phyloP scores from a whole-genome alignment of 1,284 basidiomycete species.

The Waitea zeae region DNA sequence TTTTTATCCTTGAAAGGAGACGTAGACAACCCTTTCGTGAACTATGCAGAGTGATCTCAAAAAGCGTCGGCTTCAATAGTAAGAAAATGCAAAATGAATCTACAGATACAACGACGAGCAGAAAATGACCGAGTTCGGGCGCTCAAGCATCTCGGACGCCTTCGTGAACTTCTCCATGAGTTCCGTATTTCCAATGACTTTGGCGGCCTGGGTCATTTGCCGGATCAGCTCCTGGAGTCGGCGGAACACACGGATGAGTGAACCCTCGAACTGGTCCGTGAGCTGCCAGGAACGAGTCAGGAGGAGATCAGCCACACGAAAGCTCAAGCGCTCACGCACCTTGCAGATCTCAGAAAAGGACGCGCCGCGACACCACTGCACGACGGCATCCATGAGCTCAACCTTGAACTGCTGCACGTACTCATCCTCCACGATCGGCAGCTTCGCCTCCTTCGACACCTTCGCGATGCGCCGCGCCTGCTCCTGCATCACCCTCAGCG shows the following conservation, averaged over 20 bases:
- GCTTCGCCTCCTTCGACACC: conserved; percentile 85
- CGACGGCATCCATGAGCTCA: conserved; percentile 93
- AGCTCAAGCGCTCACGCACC: conserved; percentile 23
- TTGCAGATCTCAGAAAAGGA: conserved; percentile 95
- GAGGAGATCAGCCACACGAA: neutral
- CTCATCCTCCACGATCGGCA: conserved; percentile 82
- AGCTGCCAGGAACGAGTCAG: conserved; percentile 26
- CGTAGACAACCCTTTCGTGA: too few species aligned
- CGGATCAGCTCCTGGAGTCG: conserved; percentile 86
- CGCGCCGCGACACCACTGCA: conserved; percentile 96
- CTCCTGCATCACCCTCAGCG: conserved; percentile 90
- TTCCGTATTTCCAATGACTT: conserved; percentile 91
- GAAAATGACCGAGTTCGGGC: conserved; percentile 88
- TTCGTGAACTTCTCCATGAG: conserved; percentile 85
- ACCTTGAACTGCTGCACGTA: conserved; percentile 96
- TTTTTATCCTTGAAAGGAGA: too few species aligned
- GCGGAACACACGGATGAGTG: conserved; percentile 85
- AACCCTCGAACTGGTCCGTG: conserved; percentile 95
- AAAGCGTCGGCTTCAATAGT: too few species aligned
- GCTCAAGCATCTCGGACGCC: conserved; percentile 75
- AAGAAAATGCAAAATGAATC: too few species aligned
- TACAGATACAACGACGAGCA: conserved; percentile 73
- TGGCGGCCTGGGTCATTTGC: conserved; percentile 90
- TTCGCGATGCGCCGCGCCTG: conserved; percentile 89
- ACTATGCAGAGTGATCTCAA: too few species aligned